Evolutionary conservation across 1,284 basidiomycete species (phyloP).

Genomic region (Malassezia arunalokei): DNA sequence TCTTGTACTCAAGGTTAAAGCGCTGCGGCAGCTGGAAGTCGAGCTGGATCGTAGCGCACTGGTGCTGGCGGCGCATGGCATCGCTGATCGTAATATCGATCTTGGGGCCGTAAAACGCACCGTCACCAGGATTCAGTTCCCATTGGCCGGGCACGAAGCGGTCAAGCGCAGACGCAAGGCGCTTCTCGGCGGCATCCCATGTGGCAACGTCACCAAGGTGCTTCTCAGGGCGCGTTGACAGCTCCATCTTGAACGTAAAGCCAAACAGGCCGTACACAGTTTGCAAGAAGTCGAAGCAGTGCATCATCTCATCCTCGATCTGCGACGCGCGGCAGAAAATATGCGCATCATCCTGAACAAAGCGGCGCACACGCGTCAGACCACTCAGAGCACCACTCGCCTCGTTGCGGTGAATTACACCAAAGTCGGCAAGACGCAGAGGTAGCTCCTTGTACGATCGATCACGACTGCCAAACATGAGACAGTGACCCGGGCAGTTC

Average conservation of each 20-base stretch:
- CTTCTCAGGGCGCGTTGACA: slow-evolving; percentile 93
- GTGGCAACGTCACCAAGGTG: slow-evolving; percentile 77
- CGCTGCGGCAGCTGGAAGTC: slow-evolving; percentile 98
- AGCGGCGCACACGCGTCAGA: slow-evolving; percentile 80
- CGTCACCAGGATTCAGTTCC: slow-evolving; percentile 89
- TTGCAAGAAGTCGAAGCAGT: slow-evolving; percentile 86
- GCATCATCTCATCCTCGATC: slow-evolving; percentile 76
- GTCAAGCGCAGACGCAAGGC: slow-evolving; percentile 73
- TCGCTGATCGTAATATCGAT: slow-evolving; percentile 96
- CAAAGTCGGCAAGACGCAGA: slow-evolving; percentile 94
- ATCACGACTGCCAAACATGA: slow-evolving; percentile 90
- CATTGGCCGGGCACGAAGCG: slow-evolving; percentile 78
- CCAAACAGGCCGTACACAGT: slow-evolving; percentile 85
- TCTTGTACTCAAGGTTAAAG: slow-evolving; percentile 87
- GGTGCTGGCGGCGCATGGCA: slow-evolving; percentile 74
- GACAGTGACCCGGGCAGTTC: slow-evolving; percentile 97
- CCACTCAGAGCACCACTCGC: slow-evolving; percentile 88
- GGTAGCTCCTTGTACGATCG: slow-evolving; percentile 91
- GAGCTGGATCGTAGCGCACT: slow-evolving; percentile 96
- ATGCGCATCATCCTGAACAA: slow-evolving; percentile 94
- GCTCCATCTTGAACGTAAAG: slow-evolving; percentile 86
- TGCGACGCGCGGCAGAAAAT: slow-evolving; percentile 91
- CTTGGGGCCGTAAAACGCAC: slow-evolving; percentile 59
- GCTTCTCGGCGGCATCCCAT: slow-evolving; percentile 83
- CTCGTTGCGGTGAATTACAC: slow-evolving; percentile 93